Evolutionary conservation across 2,329 filamentous ascomycete species (phyloP), one percentile per base, ranked within the genome.

Genomic region (Botrytis tulipae): DNA sequence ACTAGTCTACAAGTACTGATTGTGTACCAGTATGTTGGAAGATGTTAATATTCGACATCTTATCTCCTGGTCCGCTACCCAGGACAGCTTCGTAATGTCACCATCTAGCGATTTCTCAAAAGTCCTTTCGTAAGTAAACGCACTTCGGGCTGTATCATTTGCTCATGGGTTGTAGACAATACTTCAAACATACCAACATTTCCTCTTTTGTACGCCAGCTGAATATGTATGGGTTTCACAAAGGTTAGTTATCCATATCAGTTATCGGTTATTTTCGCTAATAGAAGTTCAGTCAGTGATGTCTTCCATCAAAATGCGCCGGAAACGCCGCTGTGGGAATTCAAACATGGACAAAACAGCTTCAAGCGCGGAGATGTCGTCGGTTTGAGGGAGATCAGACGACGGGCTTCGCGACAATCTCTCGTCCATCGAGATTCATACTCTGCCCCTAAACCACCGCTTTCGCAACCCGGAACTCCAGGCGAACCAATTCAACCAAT

Each of bases 161-260:
- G 63, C 77, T 77, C 72, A 78, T 70, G 71, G 73, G 61, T 61
- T 75, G 68, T 77, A 97, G 95, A 72, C 94, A 97, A 89, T 99
- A 99, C 82, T 99, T 99, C 83, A 99, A 99, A 81, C 96, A 99
- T 82, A 99, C 95, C 78, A 99, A 99, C 81, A 97, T 98, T 75
- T 98, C 96, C 18, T 98, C 96, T 1, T 99, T 99, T 82, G 96
- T 99, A 68, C 90, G 96, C 67, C 96, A 99, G 84, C 85, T 99
- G 69, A 99, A 99, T 82, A 99, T 99, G 96, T 99, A 99, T 79
- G 96, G 96, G 10, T 99, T 99, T 83, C 96, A 99, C 82, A 99
- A 99, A 92, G 95, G 95, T 97, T 83, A 68, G 82, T 77, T 72
- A 25, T 8, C 70, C 70, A 48, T 46, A 42, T 35, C 76, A 68